Base-by-base conservation (phyloP, 305 asterid species). In the Lippia alba region DNA sequence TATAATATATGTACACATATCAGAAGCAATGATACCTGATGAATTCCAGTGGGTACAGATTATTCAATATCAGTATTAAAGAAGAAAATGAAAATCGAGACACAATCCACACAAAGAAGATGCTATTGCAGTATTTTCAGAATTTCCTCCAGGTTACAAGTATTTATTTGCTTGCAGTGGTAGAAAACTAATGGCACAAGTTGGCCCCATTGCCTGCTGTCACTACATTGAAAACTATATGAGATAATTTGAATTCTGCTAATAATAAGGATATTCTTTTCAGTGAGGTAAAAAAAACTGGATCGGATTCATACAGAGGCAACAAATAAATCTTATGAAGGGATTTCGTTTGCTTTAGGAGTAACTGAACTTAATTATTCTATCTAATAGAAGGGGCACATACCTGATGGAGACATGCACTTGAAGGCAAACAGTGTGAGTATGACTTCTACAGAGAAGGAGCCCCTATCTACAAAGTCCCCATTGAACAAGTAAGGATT, bases 321-420 rank as follows among this genome's bases (percentile, higher is more conserved):
- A 30, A 64, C 39, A 39, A 45, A 60, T 11, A 64, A 46, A 71
- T 30, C 41, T 36, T 33, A 18, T 9, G 41, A 18, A 44, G 46
- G 66, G 33, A 32, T 8, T 32, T 71, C 17, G 3, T 30, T 19
- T 16, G 34, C 36, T 41, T 14, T 15, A 57, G 14, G 9, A 67
- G 48, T 33, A 49, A 5, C 19, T 40, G 10, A 0, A 4, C 66
- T 66, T 68, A 34, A 64, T 64, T 46, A 62, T 30, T 70, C 70
- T 48, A 69, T 39, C 7, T 10, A 64, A 61, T 24, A 56, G 15
- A 33, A 61, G 66, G 76, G 67, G 45, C 5, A 34, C 58, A 57
- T 45, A 91, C 99, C 99, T 90, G 96, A 85, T 70, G 99, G 98
- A 79, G 83, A 82, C 97, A 95, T 86, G 96, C 99, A 95, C 88